Percentiles rank a stretch among this genome's conserved stretches.
These are phyloP conservation scores for Quercus agrifolia DNA, from an alignment of 306 rosid species.

Conservation along the genomic window DNA sequence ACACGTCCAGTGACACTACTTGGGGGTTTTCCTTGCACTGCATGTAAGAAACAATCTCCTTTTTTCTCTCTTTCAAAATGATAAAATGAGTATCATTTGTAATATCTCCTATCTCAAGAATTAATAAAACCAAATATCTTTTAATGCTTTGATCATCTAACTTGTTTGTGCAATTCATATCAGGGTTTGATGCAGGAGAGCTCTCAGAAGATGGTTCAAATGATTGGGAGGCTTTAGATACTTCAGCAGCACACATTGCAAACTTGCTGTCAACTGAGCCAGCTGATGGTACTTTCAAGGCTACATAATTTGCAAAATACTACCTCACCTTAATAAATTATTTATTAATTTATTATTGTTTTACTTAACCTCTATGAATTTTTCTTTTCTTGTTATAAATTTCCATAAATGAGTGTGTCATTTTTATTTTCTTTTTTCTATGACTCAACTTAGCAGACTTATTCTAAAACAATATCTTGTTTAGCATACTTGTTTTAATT, in stretches of 20 bases:
- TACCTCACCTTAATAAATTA: not conserved
- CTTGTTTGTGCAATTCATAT: slow-evolving; percentile 13
- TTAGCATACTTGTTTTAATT: not conserved
- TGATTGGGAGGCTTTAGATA: slow-evolving; percentile 98
- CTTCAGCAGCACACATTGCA: slow-evolving; percentile 91
- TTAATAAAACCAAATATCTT: not conserved
- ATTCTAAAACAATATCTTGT: not conserved
- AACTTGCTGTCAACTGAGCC: slow-evolving; percentile 95
- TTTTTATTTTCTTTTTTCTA: not conserved
- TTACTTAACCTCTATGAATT: not conserved
- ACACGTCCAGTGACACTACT: slow-evolving; percentile 88
- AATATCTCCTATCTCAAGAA: not conserved
- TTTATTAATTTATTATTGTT: not conserved
- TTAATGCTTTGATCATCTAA: slow-evolving; percentile 6
- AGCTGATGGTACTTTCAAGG: slow-evolving; percentile 66
- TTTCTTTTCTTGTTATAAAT: no score
- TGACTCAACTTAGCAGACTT: not conserved
- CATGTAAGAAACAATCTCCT: slow-evolving; percentile 53
- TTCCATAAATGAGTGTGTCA: not conserved
- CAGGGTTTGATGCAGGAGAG: slow-evolving; percentile 98
- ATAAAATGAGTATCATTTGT: not conserved
- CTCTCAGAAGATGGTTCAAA: slow-evolving; percentile 90
- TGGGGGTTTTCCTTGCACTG: slow-evolving; percentile 97
- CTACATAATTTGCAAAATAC: slow-evolving; percentile 1
- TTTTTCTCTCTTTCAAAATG: not conserved